Evolutionary conservation across 2,329 filamentous ascomycete genomes (phyloP).

Genomic region (Lecanicillium sp.): DNA sequence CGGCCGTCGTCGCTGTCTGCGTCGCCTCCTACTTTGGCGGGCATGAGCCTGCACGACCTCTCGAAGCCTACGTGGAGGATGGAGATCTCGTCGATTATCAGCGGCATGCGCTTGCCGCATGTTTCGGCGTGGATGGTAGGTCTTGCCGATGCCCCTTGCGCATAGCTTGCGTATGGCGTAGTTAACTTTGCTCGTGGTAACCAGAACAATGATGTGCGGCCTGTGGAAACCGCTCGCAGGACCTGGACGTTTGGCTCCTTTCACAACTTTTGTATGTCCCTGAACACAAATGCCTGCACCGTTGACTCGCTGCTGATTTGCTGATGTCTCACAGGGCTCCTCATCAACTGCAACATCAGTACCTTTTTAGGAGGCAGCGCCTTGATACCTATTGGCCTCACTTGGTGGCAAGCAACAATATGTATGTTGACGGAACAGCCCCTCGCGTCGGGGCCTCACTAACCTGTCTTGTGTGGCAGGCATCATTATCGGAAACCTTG

Average conservation of each 20-base stretch:
- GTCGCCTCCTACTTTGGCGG: no score
- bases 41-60: no score
- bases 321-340: constrained; percentile 25
- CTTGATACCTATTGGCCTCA: constrained; percentile 31
- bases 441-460: not conserved
- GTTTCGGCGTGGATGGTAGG: constrained; percentile 26
- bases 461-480: constrained; percentile 10
- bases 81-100: no score
- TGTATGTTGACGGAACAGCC: no score
- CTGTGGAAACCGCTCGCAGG: constrained; percentile 32
- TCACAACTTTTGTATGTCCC: constrained; percentile 32
- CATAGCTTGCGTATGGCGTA: no score
- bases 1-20: no score
- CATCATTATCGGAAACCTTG: constrained; percentile 28
- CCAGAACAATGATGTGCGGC: constrained; percentile 44
- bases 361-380: constrained; percentile 33
- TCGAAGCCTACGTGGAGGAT: no score
- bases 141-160: no score
- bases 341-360: constrained; percentile 37
- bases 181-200: no score
- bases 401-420: constrained; percentile 36
- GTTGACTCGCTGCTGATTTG: no score
- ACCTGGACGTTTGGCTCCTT: constrained; percentile 35
- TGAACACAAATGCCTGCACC: no score
- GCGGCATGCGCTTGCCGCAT: no score